A percentile compares a stretch with the other conserved stretches of the same genome.
Conservation (phyloP, 305 asterid genomes). For the Rubia peregrina region DNA sequence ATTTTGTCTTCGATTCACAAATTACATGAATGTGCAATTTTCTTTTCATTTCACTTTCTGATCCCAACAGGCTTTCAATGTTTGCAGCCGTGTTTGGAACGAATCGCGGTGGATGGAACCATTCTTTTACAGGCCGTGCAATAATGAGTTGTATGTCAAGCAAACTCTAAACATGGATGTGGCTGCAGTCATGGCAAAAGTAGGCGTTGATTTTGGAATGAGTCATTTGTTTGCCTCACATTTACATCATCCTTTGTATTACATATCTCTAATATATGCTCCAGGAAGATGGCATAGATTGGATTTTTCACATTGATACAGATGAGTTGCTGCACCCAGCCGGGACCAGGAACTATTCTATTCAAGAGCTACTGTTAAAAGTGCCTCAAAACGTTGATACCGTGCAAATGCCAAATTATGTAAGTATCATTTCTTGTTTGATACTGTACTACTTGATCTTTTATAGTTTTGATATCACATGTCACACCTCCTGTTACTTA, state of each 20-base stretch:
- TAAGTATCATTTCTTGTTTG: constrained; percentile 26
- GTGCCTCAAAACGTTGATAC: constrained; percentile 69
- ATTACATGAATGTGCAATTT: too few relatives aligned
- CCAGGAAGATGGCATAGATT: constrained; percentile 80
- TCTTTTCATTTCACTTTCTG: too few relatives aligned
- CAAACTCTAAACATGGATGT: constrained; percentile 93
- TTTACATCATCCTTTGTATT: neutral
- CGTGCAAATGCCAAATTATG: constrained; percentile 84
- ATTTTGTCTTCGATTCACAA: too few relatives aligned
- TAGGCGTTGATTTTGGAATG: constrained; percentile 23
- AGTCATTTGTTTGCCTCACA: neutral
- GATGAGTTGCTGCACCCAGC: constrained; percentile 89
- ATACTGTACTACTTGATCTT: neutral
- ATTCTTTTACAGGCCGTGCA: constrained; percentile 87
- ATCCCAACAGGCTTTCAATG: constrained; percentile 17
- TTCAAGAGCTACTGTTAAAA: constrained; percentile 62
- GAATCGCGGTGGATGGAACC: constrained; percentile 51
- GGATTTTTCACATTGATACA: constrained; percentile 93
- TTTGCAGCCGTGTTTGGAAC: constrained; percentile 72
- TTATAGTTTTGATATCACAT: neutral
- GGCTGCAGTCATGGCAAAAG: constrained; percentile 95
- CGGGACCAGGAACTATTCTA: constrained; percentile 74
- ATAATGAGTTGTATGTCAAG: constrained; percentile 89
- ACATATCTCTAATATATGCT: constrained; percentile 11
- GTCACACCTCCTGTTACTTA: neutral